Evolutionary conservation across 768 basidiomycete genomes (phyloP).

Genomic region (Sarcomyxa edulis): DNA sequence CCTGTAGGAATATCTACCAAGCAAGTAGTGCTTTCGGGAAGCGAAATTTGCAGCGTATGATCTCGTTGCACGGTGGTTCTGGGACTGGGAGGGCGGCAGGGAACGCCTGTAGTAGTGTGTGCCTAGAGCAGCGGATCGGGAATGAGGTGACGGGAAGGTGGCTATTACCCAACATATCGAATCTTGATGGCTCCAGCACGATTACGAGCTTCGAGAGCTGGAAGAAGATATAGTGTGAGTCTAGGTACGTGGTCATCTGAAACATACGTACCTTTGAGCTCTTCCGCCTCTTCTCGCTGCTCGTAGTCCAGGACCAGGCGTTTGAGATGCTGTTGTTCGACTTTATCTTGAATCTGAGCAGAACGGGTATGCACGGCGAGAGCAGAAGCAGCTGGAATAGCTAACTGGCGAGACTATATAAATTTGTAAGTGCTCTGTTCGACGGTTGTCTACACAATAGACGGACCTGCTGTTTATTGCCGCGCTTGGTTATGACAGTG

Average conservation of each 20-base stretch:
- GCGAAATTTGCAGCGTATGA: too few relatives aligned
- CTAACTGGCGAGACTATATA: conserved; percentile 76
- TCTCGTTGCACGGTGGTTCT: too few relatives aligned
- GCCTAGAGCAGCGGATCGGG: too few relatives aligned
- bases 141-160: conserved; percentile 7
- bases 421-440: too few relatives aligned
- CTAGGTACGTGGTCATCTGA: background rate
- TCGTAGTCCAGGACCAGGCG: conserved; percentile 90
- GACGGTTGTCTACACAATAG: too few relatives aligned
- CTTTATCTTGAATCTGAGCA: conserved; percentile 90
- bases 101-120: conserved; percentile 2
- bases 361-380: conserved; percentile 88
- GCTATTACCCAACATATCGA: conserved; percentile 69
- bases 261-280: conserved; percentile 55
- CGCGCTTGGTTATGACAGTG: conserved; percentile 86
- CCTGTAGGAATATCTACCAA: too few relatives aligned
- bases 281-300: conserved; percentile 83
- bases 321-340: conserved; percentile 96
- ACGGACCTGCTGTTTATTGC: conserved; percentile 85
- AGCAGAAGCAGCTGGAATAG: conserved; percentile 82
- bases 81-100: conserved; percentile 1
- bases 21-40: too few relatives aligned
- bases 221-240: conserved; percentile 1
- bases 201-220: conserved; percentile 67
- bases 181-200: conserved; percentile 70